Evolutionary conservation across 1,284 basidiomycete genomes (phyloP).

Genomic region (Phlebopus sp.): DNA sequence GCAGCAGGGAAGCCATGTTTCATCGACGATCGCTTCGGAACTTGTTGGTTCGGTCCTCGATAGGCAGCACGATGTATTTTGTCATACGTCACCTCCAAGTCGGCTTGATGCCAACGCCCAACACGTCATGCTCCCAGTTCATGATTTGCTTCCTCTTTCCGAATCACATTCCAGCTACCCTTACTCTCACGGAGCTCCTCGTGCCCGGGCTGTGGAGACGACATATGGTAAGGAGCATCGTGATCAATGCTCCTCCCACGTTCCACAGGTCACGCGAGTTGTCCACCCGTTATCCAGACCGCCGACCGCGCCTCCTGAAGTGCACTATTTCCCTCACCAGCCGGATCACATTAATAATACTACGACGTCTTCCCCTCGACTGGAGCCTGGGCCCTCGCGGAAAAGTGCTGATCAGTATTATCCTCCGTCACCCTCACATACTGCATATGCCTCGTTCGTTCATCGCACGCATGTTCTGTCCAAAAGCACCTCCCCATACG

Average conservation of each 20-base stretch:
- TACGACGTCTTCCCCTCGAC: constrained; percentile 13
- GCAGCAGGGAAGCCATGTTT: constrained; percentile 25
- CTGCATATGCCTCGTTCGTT: constrained; percentile 19
- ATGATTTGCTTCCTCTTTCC: constrained; percentile 33
- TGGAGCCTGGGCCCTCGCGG: constrained; percentile 22
- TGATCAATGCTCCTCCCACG: constrained; percentile 27
- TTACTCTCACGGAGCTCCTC: constrained; percentile 27
- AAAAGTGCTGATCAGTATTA: constrained; percentile 22
- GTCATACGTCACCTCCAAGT: constrained; percentile 25
- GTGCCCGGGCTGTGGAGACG: constrained; percentile 27
- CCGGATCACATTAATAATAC: constrained; percentile 10
- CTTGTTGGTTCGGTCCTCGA: constrained; percentile 23
- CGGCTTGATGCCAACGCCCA: constrained; percentile 32
- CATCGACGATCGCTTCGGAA: constrained; percentile 29
- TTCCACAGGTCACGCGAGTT: constrained; percentile 18
- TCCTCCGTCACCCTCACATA: constrained; percentile 3
- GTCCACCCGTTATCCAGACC: constrained; percentile 18
- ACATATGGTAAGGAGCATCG: constrained; percentile 24
- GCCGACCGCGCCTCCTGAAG: constrained; percentile 18
- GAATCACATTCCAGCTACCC: constrained; percentile 29
- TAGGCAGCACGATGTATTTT: constrained; percentile 24
- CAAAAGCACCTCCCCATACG: constrained; percentile 21
- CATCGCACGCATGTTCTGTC: constrained; percentile 21
- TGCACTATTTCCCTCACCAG: constrained; percentile 20
- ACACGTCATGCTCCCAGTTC: constrained; percentile 20